phyloP scores from a whole-genome alignment of 2,329 filamentous ascomycete species.

The Cercospora zeae-maydis region DNA sequence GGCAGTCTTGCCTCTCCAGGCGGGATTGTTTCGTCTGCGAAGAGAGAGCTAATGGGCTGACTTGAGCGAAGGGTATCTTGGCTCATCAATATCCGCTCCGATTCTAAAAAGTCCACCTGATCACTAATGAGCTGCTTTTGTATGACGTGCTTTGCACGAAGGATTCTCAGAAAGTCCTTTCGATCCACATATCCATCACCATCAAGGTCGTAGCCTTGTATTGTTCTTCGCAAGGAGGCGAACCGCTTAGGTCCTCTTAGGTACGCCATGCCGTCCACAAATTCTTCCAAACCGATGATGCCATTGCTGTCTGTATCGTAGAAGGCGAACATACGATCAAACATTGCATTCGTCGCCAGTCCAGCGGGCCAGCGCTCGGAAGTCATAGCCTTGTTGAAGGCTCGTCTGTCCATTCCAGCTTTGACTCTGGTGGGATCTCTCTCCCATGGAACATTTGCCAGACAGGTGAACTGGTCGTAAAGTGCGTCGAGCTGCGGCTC shows the following conservation, averaged over 20 bases:
- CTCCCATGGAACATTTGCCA: constrained; percentile 80
- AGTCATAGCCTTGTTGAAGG: constrained; percentile 86
- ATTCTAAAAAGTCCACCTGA: constrained; percentile 69
- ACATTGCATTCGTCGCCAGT: constrained; percentile 80
- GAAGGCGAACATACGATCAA: constrained; percentile 94
- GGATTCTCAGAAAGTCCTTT: constrained; percentile 85
- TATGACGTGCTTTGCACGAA: constrained; percentile 85
- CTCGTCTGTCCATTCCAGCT: constrained; percentile 85
- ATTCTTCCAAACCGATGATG: constrained; percentile 88
- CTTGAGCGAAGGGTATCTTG: constrained; percentile 43
- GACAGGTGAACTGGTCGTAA: constrained; percentile 95
- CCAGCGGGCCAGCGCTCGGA: constrained; percentile 59
- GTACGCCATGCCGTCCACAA: constrained; percentile 73
- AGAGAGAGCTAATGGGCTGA: constrained; percentile 47
- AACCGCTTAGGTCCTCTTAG: constrained; percentile 57
- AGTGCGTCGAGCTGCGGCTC: constrained; percentile 84
- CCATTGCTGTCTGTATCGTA: constrained; percentile 90
- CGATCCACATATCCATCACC: constrained; percentile 80
- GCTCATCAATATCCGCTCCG: constrained; percentile 60
- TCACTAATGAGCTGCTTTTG: constrained; percentile 88
- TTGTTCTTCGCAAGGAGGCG: constrained; percentile 69
- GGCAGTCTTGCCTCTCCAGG: constrained; percentile 27
- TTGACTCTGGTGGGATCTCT: constrained; percentile 73
- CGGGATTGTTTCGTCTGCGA: constrained; percentile 40
- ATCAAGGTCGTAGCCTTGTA: constrained; percentile 88